Percentiles rank a stretch among this genome's conserved stretches.
Conservation (phyloP, 352 stramenopile species). For the Phytopythium helicoides region DNA sequence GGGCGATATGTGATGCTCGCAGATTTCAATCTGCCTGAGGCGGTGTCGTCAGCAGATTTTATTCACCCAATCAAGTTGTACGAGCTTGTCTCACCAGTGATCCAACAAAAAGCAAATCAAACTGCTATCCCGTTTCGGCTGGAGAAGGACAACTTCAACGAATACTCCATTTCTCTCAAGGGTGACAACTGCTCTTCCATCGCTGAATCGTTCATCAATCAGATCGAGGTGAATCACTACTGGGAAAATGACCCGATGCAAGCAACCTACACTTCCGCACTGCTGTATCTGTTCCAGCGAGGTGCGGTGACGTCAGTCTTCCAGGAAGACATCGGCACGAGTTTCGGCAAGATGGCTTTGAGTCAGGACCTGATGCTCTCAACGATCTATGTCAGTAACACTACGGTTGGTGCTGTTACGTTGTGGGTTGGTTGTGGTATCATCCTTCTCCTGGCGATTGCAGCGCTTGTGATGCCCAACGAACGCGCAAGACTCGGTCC, state of each 20-base stretch:
- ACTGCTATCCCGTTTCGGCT: slow-evolving; percentile 15
- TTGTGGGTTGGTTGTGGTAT: slow-evolving; percentile 18
- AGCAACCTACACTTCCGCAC: slow-evolving; percentile 40
- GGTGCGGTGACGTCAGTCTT: slow-evolving; percentile 14
- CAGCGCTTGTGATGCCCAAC: slow-evolving; percentile 28
- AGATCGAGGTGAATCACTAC: slow-evolving; percentile 44
- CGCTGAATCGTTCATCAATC: slow-evolving; percentile 44
- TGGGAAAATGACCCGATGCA: slow-evolving; percentile 40
- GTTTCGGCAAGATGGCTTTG: slow-evolving; percentile 8
- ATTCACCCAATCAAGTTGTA: slow-evolving; percentile 23
- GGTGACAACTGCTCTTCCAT: slow-evolving; percentile 33
- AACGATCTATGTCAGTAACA: slow-evolving; percentile 30
- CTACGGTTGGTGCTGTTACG: slow-evolving; percentile 25
- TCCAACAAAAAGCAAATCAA: not conserved
- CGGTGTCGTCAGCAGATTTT: slow-evolving; percentile 13
- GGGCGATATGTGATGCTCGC: slow-evolving; percentile 13
- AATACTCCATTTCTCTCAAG: slow-evolving; percentile 11
- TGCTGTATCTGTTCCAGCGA: slow-evolving; percentile 52
- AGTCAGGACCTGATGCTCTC: slow-evolving; percentile 4
- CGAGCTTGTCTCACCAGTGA: slow-evolving; percentile 10
- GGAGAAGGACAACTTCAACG: slow-evolving; percentile 2
- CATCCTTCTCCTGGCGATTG: slow-evolving; percentile 18
- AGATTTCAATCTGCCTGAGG: slow-evolving; percentile 14
- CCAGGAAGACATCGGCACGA: slow-evolving; percentile 4
- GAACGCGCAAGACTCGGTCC: slow-evolving; percentile 22